A percentile compares a stretch with the other conserved stretches of the same genome.
Conservation (phyloP, 2,329 filamentous ascomycete species). For the Aureobasidium melanogenum region DNA sequence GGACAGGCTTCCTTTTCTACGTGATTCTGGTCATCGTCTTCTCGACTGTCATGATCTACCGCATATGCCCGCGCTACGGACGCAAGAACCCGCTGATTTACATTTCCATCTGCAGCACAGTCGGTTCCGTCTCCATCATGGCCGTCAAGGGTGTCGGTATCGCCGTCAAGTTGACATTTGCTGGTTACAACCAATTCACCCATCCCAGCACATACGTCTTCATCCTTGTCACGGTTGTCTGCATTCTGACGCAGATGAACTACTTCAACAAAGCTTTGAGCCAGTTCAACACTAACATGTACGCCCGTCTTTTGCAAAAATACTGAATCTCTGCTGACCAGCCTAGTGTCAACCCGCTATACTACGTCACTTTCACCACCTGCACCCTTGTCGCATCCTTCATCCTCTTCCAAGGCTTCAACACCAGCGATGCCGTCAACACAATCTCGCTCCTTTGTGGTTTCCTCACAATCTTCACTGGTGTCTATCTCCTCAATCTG, state of each 20-base stretch:
- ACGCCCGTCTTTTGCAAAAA: slow-evolving; percentile 31
- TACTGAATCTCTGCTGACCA: not conserved
- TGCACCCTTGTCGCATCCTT: slow-evolving; percentile 90
- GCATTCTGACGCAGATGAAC: slow-evolving; percentile 98
- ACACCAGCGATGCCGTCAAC: slow-evolving; percentile 84
- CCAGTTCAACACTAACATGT: slow-evolving; percentile 97
- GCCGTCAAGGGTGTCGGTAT: slow-evolving; percentile 98
- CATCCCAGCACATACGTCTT: slow-evolving; percentile 97
- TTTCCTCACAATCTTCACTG: slow-evolving; percentile 90
- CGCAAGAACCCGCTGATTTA: slow-evolving; percentile 95
- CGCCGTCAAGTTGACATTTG: slow-evolving; percentile 88
- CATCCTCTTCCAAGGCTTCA: slow-evolving; percentile 92
- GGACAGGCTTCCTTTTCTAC: slow-evolving; percentile 78
- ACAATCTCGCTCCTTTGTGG: slow-evolving; percentile 87
- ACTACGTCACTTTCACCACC: slow-evolving; percentile 96
- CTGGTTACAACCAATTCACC: slow-evolving; percentile 88
- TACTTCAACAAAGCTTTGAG: slow-evolving; percentile 99
- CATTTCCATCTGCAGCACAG: slow-evolving; percentile 94
- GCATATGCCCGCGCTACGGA: slow-evolving; percentile 77
- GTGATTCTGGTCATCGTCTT: slow-evolving; percentile 72
- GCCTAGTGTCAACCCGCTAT: slow-evolving; percentile 79
- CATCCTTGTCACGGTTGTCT: slow-evolving; percentile 82
- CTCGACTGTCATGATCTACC: slow-evolving; percentile 92
- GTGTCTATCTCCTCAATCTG: slow-evolving; percentile 93
- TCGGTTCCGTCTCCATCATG: slow-evolving; percentile 97